Percentiles rank a stretch among this genome's conserved stretches.
Conservation (phyloP, 768 basidiomycete genomes). For the Tubosaeta sp. region DNA sequence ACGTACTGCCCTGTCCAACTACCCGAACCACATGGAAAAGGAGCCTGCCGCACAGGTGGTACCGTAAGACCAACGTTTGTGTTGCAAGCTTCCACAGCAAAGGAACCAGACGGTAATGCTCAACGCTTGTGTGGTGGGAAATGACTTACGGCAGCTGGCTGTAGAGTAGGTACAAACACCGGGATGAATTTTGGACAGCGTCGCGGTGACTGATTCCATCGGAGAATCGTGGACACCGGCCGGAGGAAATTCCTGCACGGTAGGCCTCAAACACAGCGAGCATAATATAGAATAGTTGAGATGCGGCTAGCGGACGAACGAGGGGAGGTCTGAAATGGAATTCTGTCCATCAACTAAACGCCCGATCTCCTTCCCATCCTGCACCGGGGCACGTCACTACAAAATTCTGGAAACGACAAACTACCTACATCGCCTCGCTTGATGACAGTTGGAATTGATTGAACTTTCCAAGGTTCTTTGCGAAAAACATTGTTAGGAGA, state of each 20-base stretch:
- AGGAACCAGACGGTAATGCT: neutral
- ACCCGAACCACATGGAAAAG: neutral
- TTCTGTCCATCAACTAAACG: conserved; percentile 29
- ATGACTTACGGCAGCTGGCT: neutral
- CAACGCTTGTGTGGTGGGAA: neutral
- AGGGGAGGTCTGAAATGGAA: conserved; percentile 15
- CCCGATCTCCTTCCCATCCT: conserved; percentile 27
- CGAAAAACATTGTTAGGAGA: conserved; percentile 53
- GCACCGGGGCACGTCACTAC: neutral
- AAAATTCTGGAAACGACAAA: conserved; percentile 3
- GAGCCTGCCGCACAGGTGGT: neutral
- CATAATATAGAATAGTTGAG: conserved; percentile 2
- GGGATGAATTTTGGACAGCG: neutral
- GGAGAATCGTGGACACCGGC: neutral
- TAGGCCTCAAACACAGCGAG: neutral
- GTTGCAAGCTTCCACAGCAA: neutral
- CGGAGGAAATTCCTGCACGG: neutral
- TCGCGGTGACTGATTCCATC: neutral
- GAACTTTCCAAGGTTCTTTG: conserved; percentile 57
- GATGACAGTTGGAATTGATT: conserved; percentile 63
- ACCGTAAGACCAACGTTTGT: neutral
- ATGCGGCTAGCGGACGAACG: conserved; percentile 15
- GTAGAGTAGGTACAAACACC: neutral
- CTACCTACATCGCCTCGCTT: conserved; percentile 51
- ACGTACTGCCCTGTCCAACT: neutral